Evolutionary conservation across 441 rosid genomes (phyloP).

Genomic region (Corymbia calophylla): DNA sequence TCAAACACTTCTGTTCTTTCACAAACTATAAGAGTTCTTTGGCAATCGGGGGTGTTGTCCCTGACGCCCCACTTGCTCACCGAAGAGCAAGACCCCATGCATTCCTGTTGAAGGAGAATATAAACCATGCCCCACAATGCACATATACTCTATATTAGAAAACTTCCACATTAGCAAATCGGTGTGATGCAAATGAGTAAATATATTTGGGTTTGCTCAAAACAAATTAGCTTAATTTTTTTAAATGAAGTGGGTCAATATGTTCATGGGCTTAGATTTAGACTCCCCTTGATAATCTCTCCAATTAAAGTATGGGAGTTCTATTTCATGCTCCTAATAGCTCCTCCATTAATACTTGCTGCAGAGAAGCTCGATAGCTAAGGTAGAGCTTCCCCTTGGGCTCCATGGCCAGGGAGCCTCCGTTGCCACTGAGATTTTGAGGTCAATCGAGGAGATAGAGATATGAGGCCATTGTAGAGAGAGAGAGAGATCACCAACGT

Average conservation of each 20-base stretch:
- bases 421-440: background rate
- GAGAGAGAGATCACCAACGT: background rate
- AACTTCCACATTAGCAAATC: background rate
- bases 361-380: background rate
- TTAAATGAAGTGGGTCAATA: background rate
- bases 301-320: background rate
- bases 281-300: background rate
- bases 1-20: too few relatives aligned
- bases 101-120: background rate
- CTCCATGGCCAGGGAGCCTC: background rate
- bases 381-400: background rate
- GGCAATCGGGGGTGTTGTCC: too few relatives aligned
- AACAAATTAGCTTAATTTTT: background rate
- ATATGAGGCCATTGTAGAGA: background rate
- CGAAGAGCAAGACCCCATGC: accelerated
- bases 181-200: background rate
- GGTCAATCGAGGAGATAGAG: too few relatives aligned
- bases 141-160: background rate
- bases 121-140: background rate
- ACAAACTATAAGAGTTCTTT: too few relatives aligned
- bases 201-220: background rate
- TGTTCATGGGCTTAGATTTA: too few relatives aligned
- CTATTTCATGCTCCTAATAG: background rate
- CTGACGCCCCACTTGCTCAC: background rate
- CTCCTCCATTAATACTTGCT: background rate